Percentiles rank a stretch among this genome's conserved stretches.
phyloP scores from a whole-genome alignment of 345 rosid species.

The Dipteronia dyeriana region DNA sequence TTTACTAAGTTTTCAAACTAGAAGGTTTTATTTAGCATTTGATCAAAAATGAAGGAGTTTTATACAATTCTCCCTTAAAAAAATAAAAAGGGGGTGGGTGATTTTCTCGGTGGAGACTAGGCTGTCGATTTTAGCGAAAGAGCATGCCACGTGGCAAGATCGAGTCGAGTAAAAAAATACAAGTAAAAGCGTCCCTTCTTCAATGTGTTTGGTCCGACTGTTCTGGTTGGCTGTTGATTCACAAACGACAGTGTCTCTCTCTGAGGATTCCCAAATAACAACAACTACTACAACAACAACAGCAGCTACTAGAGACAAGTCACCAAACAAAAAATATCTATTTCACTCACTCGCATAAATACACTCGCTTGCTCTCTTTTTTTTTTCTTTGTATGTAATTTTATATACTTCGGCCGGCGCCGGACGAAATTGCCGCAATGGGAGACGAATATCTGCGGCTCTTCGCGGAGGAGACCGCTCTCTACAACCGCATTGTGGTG shows the following conservation, averaged over 20 bases:
- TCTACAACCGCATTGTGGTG: slow-evolving; percentile 74
- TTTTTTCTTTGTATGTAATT: neutral
- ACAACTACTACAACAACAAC: neutral
- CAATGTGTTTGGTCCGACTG: neutral
- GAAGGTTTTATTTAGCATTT: too few relatives aligned
- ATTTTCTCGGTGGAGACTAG: too few relatives aligned
- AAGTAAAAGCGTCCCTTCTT: too few relatives aligned
- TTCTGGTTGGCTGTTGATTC: neutral
- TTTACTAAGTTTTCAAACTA: too few relatives aligned
- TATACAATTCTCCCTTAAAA: too few relatives aligned
- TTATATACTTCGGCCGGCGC: slow-evolving; percentile 5
- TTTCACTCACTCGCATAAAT: slow-evolving; percentile 2
- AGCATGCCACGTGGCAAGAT: neutral
- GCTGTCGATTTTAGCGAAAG: too few relatives aligned
- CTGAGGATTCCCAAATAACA: neutral
- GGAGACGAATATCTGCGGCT: slow-evolving; percentile 44
- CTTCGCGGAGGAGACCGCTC: slow-evolving; percentile 53
- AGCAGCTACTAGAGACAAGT: neutral
- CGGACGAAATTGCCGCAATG: slow-evolving; percentile 7
- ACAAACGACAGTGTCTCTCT: neutral
- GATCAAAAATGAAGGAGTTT: too few relatives aligned
- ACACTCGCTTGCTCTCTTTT: slow-evolving; percentile 1
- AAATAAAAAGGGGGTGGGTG: too few relatives aligned
- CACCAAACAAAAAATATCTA: neutral
- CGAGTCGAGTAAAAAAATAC: neutral